Conservation (phyloP, 129 eudicot genomes). For the Heracleum sosnowskyi region DNA sequence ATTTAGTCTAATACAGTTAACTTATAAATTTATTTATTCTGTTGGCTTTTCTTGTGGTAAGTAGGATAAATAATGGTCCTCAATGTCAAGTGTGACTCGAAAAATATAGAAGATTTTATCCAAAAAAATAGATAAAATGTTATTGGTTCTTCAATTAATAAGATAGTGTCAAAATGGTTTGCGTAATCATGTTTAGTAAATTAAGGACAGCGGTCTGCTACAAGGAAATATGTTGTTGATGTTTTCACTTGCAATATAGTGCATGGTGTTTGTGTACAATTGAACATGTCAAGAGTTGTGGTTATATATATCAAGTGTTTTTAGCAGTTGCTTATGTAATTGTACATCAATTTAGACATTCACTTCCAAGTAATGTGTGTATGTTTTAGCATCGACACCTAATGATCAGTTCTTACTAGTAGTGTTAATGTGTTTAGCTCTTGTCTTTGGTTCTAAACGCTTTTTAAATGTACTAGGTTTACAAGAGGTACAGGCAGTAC, state of each 20-base stretch:
- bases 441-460: not conserved
- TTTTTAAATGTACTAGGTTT: constrained; percentile 33
- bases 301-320: not conserved
- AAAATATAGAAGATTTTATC: not conserved
- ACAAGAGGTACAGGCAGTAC: constrained; percentile 60
- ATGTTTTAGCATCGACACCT: not conserved
- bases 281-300: not conserved
- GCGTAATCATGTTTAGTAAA: not conserved
- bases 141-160: not conserved
- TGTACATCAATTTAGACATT: not conserved
- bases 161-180: not conserved
- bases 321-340: not conserved
- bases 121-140: not conserved
- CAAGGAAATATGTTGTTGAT: not conserved
- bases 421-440: not conserved
- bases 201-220: not conserved
- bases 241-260: not conserved
- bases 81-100: not conserved
- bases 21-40: not conserved
- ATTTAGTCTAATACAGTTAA: not conserved
- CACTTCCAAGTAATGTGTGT: not conserved
- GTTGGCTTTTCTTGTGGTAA: not conserved
- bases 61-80: not conserved
- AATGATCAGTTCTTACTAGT: not conserved
- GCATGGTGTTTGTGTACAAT: not conserved